phyloP scores from a whole-genome alignment of 306 rosid genomes.

The Clitoria ternatea region DNA sequence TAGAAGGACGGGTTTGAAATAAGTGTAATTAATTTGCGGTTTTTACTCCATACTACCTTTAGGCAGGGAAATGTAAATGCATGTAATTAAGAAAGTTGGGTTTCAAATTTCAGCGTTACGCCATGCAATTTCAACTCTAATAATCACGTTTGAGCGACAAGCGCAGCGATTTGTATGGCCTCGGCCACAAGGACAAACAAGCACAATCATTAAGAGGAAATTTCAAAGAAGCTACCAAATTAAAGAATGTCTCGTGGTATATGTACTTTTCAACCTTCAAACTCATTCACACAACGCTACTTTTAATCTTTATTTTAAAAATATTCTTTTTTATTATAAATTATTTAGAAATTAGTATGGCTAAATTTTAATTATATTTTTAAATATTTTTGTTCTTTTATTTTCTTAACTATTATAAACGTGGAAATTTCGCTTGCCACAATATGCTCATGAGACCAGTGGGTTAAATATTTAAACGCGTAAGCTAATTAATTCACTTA shows the following conservation, averaged over 20 bases:
- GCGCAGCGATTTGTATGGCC: neutral
- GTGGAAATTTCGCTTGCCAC: neutral
- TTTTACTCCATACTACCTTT: neutral
- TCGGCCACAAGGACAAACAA: slow-evolving; percentile 13
- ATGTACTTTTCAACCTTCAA: slow-evolving; percentile 9
- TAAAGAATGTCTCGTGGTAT: slow-evolving; percentile 10
- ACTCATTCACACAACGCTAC: neutral
- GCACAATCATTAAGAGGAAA: slow-evolving; percentile 22
- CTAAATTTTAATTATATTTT: too few relatives aligned
- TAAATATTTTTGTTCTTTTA: too few relatives aligned
- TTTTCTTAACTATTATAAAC: too few relatives aligned
- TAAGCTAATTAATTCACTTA: neutral
- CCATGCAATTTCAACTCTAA: neutral
- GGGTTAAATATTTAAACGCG: neutral
- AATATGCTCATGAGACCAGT: neutral
- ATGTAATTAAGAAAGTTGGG: neutral
- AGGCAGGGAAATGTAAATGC: neutral
- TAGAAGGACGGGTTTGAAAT: too few relatives aligned
- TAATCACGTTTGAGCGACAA: neutral
- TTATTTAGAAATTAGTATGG: too few relatives aligned
- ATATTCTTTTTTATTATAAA: too few relatives aligned
- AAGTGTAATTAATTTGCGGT: neutral
- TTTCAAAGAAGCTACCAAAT: slow-evolving; percentile 32
- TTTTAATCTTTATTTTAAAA: too few relatives aligned
- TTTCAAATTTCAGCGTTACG: neutral